phyloP scores from a whole-genome alignment of 805 yeast genomes.

The Alloascoidea africana region DNA sequence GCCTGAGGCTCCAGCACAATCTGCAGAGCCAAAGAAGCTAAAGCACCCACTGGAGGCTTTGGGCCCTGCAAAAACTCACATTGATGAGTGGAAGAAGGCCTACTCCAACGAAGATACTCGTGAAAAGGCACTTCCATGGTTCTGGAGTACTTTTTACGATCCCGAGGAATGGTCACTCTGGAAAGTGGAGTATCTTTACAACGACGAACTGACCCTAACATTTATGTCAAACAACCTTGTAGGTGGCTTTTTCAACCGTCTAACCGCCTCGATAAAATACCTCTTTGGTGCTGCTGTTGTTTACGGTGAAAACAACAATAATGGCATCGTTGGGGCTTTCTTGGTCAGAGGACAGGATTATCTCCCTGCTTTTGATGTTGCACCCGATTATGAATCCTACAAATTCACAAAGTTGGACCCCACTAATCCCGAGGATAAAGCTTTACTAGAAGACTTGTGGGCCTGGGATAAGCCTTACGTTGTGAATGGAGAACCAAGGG shows the following conservation, averaged over 20 bases:
- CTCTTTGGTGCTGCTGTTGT: conserved; percentile 89
- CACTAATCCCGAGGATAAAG: conserved; percentile 60
- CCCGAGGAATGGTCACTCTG: conserved; percentile 88
- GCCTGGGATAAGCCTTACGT: conserved; percentile 95
- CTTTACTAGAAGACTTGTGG: conserved; percentile 79
- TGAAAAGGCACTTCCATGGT: conserved; percentile 88
- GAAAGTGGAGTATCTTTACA: conserved; percentile 94
- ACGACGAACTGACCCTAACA: conserved; percentile 91
- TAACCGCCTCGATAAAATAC: conserved; percentile 82
- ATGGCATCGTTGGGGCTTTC: conserved; percentile 93
- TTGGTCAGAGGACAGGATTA: conserved; percentile 88
- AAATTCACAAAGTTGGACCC: conserved; percentile 70
- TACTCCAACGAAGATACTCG: conserved; percentile 98
- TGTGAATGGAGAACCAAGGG: conserved; percentile 66
- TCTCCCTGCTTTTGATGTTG: conserved; percentile 90
- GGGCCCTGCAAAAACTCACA: conserved; percentile 50
- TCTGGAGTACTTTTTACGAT: conserved; percentile 90
- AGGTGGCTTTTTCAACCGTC: conserved; percentile 97
- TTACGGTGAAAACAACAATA: conserved; percentile 96
- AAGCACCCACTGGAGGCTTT: conserved; percentile 85
- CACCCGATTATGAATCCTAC: conserved; percentile 99
- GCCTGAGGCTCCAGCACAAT: conserved; percentile 11
- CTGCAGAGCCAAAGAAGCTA: conserved; percentile 42
- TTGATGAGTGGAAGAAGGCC: conserved; percentile 92
- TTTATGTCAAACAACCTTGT: conserved; percentile 97